A percentile compares a stretch with the other conserved stretches of the same genome.
Evolutionary conservation across 176 grass and related monocot genomes (phyloP).

Genomic region (Aegilops bicornis): DNA sequence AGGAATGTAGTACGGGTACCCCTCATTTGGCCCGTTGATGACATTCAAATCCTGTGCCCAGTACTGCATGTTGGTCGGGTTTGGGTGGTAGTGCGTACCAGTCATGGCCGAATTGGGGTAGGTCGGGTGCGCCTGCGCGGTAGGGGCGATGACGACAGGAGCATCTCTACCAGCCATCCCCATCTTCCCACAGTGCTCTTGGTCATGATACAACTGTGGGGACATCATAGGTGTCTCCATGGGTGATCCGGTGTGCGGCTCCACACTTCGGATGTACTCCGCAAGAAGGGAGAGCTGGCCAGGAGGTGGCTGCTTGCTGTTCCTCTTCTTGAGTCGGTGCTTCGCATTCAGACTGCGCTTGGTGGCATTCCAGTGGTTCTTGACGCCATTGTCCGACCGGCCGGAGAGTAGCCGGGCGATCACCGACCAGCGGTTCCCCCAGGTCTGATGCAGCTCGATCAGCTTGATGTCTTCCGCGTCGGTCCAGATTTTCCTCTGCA

Average conservation of each 20-base stretch:
- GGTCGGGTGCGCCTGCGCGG: not conserved
- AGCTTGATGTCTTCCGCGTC: not conserved
- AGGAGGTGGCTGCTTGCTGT: not conserved
- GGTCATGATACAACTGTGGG: not conserved
- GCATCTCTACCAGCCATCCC: not conserved
- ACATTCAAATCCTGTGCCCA: not conserved
- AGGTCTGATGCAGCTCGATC: not conserved
- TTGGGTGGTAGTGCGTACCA: not conserved
- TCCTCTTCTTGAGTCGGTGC: not conserved
- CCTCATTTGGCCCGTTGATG: not conserved
- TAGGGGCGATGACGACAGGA: not conserved
- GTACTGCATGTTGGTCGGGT: not conserved
- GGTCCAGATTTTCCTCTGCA: slow-evolving; percentile 12
- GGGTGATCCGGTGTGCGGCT: not conserved
- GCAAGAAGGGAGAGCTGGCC: not conserved
- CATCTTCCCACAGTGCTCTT: not conserved
- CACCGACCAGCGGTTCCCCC: not conserved
- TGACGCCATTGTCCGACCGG: slow-evolving; percentile 23
- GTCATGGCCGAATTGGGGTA: not conserved
- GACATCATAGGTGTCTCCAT: too few species aligned
- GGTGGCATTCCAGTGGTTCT: slow-evolving; percentile 45
- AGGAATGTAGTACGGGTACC: not conserved
- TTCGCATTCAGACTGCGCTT: not conserved
- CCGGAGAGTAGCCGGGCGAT: not conserved
- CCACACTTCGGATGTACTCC: not conserved